Evolutionary conservation across 192 early-diverging fungal genomes (phyloP).

Genomic region (Podila minutissima): DNA sequence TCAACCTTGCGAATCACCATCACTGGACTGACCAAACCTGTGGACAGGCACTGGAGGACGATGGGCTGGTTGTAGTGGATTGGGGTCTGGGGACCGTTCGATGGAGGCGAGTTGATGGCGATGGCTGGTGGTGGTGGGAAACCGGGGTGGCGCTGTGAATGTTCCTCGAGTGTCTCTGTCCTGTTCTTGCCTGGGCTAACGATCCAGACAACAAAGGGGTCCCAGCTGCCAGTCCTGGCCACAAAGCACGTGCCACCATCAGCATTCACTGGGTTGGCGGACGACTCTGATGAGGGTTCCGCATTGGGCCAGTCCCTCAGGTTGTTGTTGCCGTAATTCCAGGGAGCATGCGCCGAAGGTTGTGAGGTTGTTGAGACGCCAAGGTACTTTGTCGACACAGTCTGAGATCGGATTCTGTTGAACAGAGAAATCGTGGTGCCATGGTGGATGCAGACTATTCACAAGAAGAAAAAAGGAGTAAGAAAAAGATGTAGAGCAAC

Average conservation of each 20-base stretch:
- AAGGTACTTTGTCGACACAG: conserved; percentile 88
- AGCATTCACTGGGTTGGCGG: conserved; percentile 30
- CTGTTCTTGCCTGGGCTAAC: conserved; percentile 70
- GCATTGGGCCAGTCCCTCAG: conserved; percentile 44
- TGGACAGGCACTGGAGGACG: conserved; percentile 88
- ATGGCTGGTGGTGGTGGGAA: conserved; percentile 83
- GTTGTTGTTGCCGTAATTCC: conserved; percentile 50
- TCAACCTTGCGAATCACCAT: conserved; percentile 89
- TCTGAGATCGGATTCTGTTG: conserved; percentile 91
- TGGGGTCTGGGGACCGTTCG: conserved; percentile 63
- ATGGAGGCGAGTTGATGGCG: conserved; percentile 71
- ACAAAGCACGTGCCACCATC: conserved; percentile 76
- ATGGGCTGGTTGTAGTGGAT: conserved; percentile 91
- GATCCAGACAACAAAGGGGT: conserved; percentile 88
- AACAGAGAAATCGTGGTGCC: conserved; percentile 89
- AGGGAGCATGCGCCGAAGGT: conserved; percentile 48
- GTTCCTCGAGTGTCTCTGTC: conserved; percentile 61
- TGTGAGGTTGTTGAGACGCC: conserved; percentile 62
- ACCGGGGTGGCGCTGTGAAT: conserved; percentile 61
- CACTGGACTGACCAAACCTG: conserved; percentile 83
- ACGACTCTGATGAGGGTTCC: conserved; percentile 34
- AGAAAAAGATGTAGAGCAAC: neutral
- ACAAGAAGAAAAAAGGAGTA: neutral
- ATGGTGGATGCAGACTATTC: conserved; percentile 85
- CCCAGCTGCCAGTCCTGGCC: conserved; percentile 82